Conservation (phyloP, 2,329 filamentous ascomycete genomes). For the Ceratocystis albifundus region DNA sequence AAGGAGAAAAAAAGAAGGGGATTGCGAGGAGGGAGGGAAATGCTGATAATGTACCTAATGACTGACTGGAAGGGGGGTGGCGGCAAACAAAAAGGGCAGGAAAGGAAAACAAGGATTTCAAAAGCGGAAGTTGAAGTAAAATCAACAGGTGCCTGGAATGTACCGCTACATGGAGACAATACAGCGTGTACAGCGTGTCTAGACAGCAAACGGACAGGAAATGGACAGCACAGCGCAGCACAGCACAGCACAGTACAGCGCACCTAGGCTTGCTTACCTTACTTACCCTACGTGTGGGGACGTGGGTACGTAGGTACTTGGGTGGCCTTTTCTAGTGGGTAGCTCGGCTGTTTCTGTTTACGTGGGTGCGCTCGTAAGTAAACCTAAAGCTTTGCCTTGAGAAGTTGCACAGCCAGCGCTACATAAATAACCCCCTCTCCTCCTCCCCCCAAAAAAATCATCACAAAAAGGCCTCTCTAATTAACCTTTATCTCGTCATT, state of each 20-base stretch:
- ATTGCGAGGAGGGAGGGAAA: background rate
- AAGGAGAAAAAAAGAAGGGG: background rate
- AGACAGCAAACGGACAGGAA: background rate
- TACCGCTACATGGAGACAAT: background rate
- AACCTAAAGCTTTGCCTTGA: background rate
- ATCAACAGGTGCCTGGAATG: conserved; percentile 17
- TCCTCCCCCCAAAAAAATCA: too few species aligned
- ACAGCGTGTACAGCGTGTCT: background rate
- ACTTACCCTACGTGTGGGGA: too few species aligned
- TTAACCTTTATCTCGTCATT: too few species aligned
- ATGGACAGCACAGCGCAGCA: background rate
- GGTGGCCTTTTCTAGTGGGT: background rate
- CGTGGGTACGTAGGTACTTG: too few species aligned
- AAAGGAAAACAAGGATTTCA: conserved; percentile 19
- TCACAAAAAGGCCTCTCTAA: background rate
- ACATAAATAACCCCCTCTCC: too few species aligned
- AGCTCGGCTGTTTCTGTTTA: background rate
- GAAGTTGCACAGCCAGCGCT: background rate
- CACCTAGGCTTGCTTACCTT: background rate
- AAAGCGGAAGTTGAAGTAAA: conserved; percentile 20
- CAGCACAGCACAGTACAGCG: background rate
- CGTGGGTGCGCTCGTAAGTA: too few species aligned
- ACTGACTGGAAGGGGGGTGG: background rate
- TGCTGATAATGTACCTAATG: too few species aligned
- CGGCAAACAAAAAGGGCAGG: conserved; percentile 18